Base-by-base conservation (phyloP, 2,329 filamentous ascomycete genomes). In the Fonsecaea erecta region DNA sequence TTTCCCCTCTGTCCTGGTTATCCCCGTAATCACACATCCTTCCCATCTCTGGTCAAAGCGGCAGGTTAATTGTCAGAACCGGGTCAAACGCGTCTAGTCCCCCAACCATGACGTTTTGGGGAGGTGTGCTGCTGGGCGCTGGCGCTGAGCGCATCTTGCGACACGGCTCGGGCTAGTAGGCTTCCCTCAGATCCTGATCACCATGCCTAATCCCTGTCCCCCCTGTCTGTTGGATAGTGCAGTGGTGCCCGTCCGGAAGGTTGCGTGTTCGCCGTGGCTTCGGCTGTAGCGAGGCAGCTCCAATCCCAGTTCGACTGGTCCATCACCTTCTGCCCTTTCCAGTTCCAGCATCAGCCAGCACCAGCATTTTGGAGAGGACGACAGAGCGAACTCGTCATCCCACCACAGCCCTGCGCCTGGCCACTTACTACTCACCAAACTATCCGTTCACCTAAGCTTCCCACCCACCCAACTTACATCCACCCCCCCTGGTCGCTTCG, bases 181-280 rank as follows among this genome's bases (percentile, higher is more conserved):
- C 53, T 56, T 56, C 53, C 21, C 24, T 56, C 53, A 34, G 55
- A 58, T 48, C 43, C 43, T 48, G 18, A 48, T 48, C 43, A 58
- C 24, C 55, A 28, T 28, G 37, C 43, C 24, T 32, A 14, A 16
- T 58, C 30, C 53, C 16, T 43, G 5, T 5, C 16, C 37, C 16
- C 37, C 37, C 37, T 43, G 37, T n/a, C 18, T 18, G 37, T 43
- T 18, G 37, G n/a, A 16, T 34, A 32, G 24, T 54, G 28, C 12
- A n/a, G 37, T 32, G 37, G 55, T 28, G 24, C 55, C 37, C 26
- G 26, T 5, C 48, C 56, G 18, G 57, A 37, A 21, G 46, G 21
- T 60, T 60, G 57, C 57, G 57, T 37, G 35, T 26, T 60, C 40
- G 21, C 30, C 32, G 52, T 54, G 52, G 51, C 59, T 54, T 46